Evolutionary conservation across 2,329 filamentous ascomycete species (phyloP).

Genomic region (Anisogramma anomala): DNA sequence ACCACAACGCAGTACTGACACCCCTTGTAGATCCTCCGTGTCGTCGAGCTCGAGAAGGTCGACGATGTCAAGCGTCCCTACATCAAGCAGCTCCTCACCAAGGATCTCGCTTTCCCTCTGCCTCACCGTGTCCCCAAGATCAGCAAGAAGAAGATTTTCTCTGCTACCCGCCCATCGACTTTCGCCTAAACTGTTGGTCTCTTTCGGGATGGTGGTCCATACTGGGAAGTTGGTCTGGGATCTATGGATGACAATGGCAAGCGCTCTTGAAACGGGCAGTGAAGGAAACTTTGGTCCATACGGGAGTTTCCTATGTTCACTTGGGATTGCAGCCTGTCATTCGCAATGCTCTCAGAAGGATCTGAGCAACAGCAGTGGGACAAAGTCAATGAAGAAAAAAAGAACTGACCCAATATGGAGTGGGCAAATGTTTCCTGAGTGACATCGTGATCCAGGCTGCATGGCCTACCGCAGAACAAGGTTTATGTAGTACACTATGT

Average conservation of each 20-base stretch:
- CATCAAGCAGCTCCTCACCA: conserved; percentile 96
- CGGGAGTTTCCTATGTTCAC: conserved; percentile 48
- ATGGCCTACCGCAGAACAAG: too few relatives aligned
- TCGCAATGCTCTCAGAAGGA: conserved; percentile 40
- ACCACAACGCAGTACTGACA: conserved; percentile 20
- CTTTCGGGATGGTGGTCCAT: conserved; percentile 28
- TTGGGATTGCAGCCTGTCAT: conserved; percentile 49
- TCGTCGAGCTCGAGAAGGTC: conserved; percentile 91
- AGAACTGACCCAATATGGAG: not conserved
- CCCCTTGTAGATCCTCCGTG: conserved; percentile 73
- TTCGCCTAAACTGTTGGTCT: conserved; percentile 69
- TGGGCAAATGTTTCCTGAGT: too few relatives aligned
- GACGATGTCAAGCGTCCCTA: conserved; percentile 96
- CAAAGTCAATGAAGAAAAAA: conserved; percentile 29
- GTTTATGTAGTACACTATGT: too few relatives aligned
- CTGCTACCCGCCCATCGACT: conserved; percentile 84
- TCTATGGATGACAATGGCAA: conserved; percentile 20
- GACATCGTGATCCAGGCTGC: too few relatives aligned
- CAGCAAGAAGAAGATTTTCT: conserved; percentile 81
- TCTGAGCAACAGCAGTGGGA: conserved; percentile 26
- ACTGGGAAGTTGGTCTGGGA: conserved; percentile 5
- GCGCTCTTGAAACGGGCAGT: not conserved
- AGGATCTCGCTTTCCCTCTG: conserved; percentile 95
- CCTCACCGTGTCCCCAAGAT: conserved; percentile 87
- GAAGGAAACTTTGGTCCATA: not conserved